A percentile compares a stretch with the other conserved stretches of the same genome.
phyloP scores from a whole-genome alignment of 2,329 filamentous ascomycete species.

The Hypomyces perniciosus region DNA sequence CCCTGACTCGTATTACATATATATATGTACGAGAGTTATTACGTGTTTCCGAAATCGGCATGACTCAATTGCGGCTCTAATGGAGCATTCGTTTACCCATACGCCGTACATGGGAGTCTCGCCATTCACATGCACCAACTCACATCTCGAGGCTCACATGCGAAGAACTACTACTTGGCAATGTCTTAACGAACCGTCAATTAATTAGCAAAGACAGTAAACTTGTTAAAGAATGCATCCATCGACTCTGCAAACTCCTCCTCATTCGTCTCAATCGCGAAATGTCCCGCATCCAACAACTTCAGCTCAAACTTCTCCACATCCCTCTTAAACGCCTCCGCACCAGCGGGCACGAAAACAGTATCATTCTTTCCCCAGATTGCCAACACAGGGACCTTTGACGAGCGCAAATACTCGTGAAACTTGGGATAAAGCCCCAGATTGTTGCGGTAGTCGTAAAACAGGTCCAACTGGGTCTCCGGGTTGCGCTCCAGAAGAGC shows the following conservation, averaged over 20 bases:
- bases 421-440: conserved; percentile 47
- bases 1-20: too few relatives aligned
- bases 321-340: conserved; percentile 49
- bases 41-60: too few relatives aligned
- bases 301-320: conserved; percentile 41
- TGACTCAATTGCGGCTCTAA: too few relatives aligned
- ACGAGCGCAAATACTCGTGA: conserved; percentile 48
- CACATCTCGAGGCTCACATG: too few relatives aligned
- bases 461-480: conserved; percentile 50
- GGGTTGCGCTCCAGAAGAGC: conserved; percentile 44
- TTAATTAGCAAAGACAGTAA: not conserved
- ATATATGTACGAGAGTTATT: too few relatives aligned
- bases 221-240: not conserved
- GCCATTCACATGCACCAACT: too few relatives aligned
- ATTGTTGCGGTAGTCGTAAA: conserved; percentile 53
- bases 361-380: conserved; percentile 54
- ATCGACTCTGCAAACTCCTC: not conserved
- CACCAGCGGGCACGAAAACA: conserved; percentile 45
- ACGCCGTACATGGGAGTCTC: too few relatives aligned
- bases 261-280: conserved; percentile 30
- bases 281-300: conserved; percentile 51
- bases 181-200: too few relatives aligned
- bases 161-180: too few relatives aligned
- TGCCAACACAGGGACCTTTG: conserved; percentile 47
- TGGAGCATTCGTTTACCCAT: too few relatives aligned